These are phyloP conservation scores for Vaccinium vitisidaea DNA, from an alignment of 148 eudicot genomes.

Conservation along the genomic window DNA sequence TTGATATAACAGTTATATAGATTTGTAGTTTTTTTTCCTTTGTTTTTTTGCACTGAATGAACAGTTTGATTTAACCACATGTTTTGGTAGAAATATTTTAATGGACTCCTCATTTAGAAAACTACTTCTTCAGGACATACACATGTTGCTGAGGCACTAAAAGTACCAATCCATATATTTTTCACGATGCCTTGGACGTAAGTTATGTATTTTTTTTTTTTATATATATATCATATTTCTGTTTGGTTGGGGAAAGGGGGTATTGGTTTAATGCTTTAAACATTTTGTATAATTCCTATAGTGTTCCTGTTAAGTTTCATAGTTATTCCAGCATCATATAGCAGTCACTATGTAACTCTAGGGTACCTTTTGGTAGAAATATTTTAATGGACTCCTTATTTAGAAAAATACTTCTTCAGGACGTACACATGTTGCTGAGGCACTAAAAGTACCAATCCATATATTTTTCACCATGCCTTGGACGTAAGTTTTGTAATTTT, in stretches of 20 bases:
- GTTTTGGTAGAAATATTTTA: conserved; percentile 10
- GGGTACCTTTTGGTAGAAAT: conserved; percentile 2
- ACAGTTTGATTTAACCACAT: background rate
- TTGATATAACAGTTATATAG: background rate
- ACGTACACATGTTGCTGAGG: conserved; percentile 71
- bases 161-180: conserved; percentile 63
- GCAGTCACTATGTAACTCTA: background rate
- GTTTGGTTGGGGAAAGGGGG: background rate
- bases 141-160: conserved; percentile 72
- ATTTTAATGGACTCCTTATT: conserved; percentile 20
- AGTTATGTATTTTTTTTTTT: conserved; percentile 23
- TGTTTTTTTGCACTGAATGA: background rate
- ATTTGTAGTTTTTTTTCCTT: background rate
- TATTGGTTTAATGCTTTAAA: background rate
- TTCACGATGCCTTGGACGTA: conserved; percentile 90
- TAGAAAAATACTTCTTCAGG: conserved; percentile 39
- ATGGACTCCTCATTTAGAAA: conserved; percentile 19
- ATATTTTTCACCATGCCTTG: conserved; percentile 78
- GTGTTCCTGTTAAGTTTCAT: background rate
- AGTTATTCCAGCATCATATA: background rate
- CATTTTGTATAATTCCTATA: background rate
- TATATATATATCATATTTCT: background rate
- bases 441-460: conserved; percentile 61
- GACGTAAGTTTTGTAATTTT: conserved; percentile 53
- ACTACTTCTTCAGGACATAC: conserved; percentile 49